Conservation (phyloP, 352 stramenopile species). For the Blastocystis sp. region DNA sequence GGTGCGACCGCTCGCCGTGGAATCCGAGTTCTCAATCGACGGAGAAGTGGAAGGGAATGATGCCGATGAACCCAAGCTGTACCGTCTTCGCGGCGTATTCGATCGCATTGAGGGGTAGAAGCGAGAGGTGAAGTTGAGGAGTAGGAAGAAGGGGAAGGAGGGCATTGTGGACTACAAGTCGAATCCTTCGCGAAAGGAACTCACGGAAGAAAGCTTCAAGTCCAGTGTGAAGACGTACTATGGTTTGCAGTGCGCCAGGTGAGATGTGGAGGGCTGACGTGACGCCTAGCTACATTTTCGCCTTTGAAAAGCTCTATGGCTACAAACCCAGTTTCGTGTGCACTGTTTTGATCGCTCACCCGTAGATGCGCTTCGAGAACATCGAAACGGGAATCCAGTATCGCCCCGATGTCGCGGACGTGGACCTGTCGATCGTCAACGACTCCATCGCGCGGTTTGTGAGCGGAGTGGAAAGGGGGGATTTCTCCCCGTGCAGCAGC, state of each 20-base stretch:
- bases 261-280: neutral
- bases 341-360: neutral
- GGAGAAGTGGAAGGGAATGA: neutral
- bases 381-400: slow-evolving; percentile 49
- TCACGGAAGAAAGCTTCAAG: slow-evolving; percentile 22
- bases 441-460: neutral
- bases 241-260: slow-evolving; percentile 8
- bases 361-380: slow-evolving; percentile 68
- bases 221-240: slow-evolving; percentile 56
- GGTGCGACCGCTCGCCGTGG: neutral
- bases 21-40: slow-evolving; percentile 24
- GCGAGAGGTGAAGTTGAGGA: neutral
- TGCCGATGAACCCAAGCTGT: neutral
- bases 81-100: slow-evolving; percentile 52
- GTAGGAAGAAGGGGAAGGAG: slow-evolving; percentile 27
- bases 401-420: neutral
- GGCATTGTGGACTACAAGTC: slow-evolving; percentile 68
- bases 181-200: slow-evolving; percentile 48
- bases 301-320: slow-evolving; percentile 35
- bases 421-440: neutral
- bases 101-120: slow-evolving; percentile 67
- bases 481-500: slow-evolving; percentile 24
- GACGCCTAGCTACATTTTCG: slow-evolving; percentile 13
- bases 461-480: neutral
- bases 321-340: neutral